Conservation (phyloP, 1,139 yeast species). For the Hyphopichia fennica region DNA sequence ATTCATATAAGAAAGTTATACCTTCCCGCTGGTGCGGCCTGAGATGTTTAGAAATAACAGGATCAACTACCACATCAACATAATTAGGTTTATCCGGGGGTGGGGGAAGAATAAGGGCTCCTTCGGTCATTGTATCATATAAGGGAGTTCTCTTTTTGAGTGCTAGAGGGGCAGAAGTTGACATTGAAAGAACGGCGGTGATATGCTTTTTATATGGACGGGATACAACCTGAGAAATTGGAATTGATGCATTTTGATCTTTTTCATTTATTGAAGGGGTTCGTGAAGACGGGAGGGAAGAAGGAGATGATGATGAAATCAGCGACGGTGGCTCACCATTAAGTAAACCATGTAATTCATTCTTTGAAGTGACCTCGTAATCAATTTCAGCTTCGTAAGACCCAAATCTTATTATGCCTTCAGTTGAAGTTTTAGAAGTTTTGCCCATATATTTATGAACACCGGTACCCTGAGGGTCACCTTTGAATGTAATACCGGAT, state of each 20-base stretch:
- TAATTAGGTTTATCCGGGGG: constrained; percentile 12
- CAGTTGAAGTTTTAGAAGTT: constrained; percentile 7
- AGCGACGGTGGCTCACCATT: neutral
- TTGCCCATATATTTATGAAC: constrained; percentile 19
- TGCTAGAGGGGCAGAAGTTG: neutral
- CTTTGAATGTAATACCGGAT: constrained; percentile 14
- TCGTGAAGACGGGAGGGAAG: neutral
- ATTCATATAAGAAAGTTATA: constrained; percentile 74
- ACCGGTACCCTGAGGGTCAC: constrained; percentile 10
- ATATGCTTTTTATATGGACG: neutral
- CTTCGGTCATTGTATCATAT: constrained; percentile 5
- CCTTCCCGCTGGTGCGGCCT: constrained; percentile 90
- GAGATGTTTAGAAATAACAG: constrained; percentile 51
- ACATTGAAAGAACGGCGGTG: too few relatives aligned
- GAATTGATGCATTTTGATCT: neutral
- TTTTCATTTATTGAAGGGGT: neutral
- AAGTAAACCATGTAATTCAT: neutral
- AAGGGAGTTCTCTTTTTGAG: constrained; percentile 5
- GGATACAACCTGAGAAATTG: neutral
- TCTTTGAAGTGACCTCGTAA: constrained; percentile 8
- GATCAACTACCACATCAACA: constrained; percentile 71
- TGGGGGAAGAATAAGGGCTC: constrained; percentile 7
- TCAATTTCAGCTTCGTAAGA: constrained; percentile 30
- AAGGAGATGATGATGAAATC: neutral
- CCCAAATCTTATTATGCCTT: constrained; percentile 21